These are phyloP conservation scores for Wickerhamiella brachini DNA, from an alignment of 805 yeast species.

Conservation along the genomic window DNA sequence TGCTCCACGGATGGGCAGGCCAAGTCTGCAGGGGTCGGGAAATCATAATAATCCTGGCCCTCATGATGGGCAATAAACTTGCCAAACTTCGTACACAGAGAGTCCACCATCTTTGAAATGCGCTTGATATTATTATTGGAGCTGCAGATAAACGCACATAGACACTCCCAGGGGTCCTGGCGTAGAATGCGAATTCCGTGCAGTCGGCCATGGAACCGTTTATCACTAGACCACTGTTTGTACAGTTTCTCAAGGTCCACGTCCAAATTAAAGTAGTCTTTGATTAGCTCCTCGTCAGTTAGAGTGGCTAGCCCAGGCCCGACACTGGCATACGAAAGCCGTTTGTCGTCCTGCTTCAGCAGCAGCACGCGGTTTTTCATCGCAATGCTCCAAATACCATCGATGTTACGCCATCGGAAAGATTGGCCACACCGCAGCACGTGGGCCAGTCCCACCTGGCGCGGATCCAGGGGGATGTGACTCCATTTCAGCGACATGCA, in stretches of 20 bases:
- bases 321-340: constrained; percentile 39
- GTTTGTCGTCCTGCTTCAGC: constrained; percentile 41
- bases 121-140: constrained; percentile 92
- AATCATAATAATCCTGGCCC: constrained; percentile 48
- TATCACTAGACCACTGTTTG: constrained; percentile 45
- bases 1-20: constrained; percentile 31
- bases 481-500: constrained; percentile 11
- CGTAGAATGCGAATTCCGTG: constrained; percentile 71
- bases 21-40: constrained; percentile 54
- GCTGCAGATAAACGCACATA: constrained; percentile 82
- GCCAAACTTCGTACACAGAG: constrained; percentile 61
- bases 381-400: constrained; percentile 41
- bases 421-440: constrained; percentile 80
- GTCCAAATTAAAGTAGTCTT: constrained; percentile 58
- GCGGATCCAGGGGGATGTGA: constrained; percentile 11
- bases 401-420: constrained; percentile 54
- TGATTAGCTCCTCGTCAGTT: constrained; percentile 29
- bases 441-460: constrained; percentile 44
- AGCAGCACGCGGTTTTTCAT: constrained; percentile 46
- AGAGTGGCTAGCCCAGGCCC: constrained; percentile 19
- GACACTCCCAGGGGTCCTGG: constrained; percentile 96
- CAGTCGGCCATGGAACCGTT: constrained; percentile 28
- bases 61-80: constrained; percentile 37
- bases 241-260: constrained; percentile 43
- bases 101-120: constrained; percentile 83